A percentile compares a stretch with the other conserved stretches of the same genome.
Evolutionary conservation across 352 stramenopile genomes (phyloP).

Genomic region (Phytophthora quininea): DNA sequence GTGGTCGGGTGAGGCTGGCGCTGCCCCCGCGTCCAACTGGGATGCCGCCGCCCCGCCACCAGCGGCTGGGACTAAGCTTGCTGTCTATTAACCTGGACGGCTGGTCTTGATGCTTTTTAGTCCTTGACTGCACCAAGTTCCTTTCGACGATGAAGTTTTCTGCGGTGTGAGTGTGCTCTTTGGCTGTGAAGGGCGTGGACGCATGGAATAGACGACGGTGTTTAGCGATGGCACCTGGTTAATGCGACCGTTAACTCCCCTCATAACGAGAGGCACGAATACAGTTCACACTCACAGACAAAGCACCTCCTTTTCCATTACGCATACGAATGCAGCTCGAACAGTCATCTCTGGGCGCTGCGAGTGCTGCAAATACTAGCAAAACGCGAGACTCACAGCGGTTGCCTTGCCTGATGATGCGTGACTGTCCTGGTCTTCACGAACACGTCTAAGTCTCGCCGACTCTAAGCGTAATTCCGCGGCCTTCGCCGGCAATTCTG

Average conservation of each 20-base stretch:
- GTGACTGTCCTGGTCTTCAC: too few relatives aligned
- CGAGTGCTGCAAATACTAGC: too few relatives aligned
- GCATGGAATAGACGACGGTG: constrained; percentile 94
- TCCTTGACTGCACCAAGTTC: constrained; percentile 31
- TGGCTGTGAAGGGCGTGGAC: constrained; percentile 39
- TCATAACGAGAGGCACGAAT: constrained; percentile 15
- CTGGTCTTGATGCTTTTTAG: constrained; percentile 14
- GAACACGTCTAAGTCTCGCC: too few relatives aligned
- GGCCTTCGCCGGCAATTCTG: too few relatives aligned
- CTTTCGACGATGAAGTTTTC: constrained; percentile 33
- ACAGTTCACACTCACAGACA: constrained; percentile 35
- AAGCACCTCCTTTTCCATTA: constrained; percentile 3
- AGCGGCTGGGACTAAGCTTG: constrained; percentile 85
- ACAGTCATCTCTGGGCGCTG: too few relatives aligned
- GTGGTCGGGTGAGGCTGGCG: constrained; percentile 78
- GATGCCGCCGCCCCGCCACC: constrained; percentile 56
- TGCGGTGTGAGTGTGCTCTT: constrained; percentile 20
- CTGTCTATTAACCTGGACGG: constrained; percentile 9
- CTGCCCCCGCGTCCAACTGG: constrained; percentile 51
- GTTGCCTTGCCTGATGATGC: too few relatives aligned
- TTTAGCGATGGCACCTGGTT: constrained; percentile 93
- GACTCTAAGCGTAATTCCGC: too few relatives aligned
- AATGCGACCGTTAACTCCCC: constrained; percentile 74
- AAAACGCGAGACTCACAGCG: too few relatives aligned
- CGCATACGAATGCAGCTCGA: too few relatives aligned